phyloP scores from a whole-genome alignment of 2,329 filamentous ascomycete species.

The Talaromyces sp. region DNA sequence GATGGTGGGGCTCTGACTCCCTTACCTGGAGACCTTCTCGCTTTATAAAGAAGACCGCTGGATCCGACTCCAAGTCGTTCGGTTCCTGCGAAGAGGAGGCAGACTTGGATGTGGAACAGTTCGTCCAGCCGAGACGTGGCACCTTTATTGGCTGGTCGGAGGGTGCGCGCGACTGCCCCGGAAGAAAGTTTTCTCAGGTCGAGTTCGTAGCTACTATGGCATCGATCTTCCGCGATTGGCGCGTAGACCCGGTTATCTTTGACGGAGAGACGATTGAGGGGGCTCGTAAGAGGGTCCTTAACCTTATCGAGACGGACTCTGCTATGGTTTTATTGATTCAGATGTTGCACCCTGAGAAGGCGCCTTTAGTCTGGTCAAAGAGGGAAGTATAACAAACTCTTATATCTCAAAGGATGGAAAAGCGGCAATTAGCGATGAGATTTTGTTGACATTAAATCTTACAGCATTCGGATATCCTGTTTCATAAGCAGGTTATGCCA shows the following conservation, averaged over 20 bases:
- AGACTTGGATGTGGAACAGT: slow-evolving; percentile 1
- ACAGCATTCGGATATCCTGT: no score
- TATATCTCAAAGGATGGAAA: no score
- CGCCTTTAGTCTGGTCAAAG: slow-evolving; percentile 3
- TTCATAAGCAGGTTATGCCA: no score
- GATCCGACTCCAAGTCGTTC: no score
- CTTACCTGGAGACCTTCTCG: slow-evolving; percentile 2
- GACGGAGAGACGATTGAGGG: not conserved
- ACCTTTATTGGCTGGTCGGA: slow-evolving; percentile 2
- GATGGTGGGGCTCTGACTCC: slow-evolving; percentile 2
- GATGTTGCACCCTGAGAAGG: slow-evolving; percentile 5
- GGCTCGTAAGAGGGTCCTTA: slow-evolving; percentile 2
- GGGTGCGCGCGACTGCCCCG: no score
- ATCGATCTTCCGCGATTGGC: no score
- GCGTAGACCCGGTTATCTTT: no score
- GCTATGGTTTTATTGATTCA: slow-evolving; percentile 4
- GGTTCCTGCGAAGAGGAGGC: not conserved
- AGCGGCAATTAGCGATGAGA: no score
- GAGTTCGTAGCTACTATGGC: no score
- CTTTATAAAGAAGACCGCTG: not conserved
- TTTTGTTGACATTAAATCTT: no score
- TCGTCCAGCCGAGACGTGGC: not conserved
- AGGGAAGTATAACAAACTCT: no score
- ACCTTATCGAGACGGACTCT: slow-evolving; percentile 3
- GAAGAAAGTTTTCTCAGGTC: no score